Evolutionary conservation across 306 rosid species (phyloP).

Genomic region (Sophora flavescens): DNA sequence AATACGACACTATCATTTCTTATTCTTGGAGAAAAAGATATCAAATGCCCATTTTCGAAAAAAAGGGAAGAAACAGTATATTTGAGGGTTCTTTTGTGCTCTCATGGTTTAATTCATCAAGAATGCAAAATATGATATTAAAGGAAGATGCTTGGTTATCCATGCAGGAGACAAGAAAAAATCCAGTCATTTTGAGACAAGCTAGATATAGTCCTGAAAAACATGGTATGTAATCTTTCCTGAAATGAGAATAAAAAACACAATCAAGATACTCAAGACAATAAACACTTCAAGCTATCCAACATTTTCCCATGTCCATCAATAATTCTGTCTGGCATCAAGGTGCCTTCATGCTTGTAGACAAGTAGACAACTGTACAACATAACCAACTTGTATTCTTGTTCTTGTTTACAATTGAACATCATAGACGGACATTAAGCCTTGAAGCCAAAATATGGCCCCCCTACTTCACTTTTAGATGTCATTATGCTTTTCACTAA

Average conservation of each 20-base stretch:
- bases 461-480: constrained; percentile 30
- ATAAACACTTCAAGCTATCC: constrained; percentile 6
- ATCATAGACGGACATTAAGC: background rate
- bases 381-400: background rate
- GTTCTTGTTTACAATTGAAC: constrained; percentile 35
- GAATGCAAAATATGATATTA: constrained; percentile 3
- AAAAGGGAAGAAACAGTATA: background rate
- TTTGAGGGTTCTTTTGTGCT: background rate
- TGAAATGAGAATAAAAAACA: constrained; percentile 51
- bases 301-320: background rate
- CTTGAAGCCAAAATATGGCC: constrained; percentile 1
- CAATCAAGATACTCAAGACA: constrained; percentile 19
- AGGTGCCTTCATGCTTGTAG: background rate
- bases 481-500: background rate
- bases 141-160: constrained; percentile 75
- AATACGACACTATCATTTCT: too few relatives aligned
- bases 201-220: constrained; percentile 79
- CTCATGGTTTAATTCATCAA: constrained; percentile 25
- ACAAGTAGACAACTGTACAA: constrained; percentile 18
- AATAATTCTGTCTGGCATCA: too few relatives aligned
- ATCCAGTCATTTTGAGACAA: constrained; percentile 90
- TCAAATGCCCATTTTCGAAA: constrained; percentile 79
- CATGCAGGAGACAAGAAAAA: constrained; percentile 90
- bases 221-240: constrained; percentile 65
- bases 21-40: constrained; percentile 59